A percentile compares a stretch with the other conserved stretches of the same genome.
phyloP scores from a whole-genome alignment of 2,329 filamentous ascomycete species.

The Alternaria incomplexa region DNA sequence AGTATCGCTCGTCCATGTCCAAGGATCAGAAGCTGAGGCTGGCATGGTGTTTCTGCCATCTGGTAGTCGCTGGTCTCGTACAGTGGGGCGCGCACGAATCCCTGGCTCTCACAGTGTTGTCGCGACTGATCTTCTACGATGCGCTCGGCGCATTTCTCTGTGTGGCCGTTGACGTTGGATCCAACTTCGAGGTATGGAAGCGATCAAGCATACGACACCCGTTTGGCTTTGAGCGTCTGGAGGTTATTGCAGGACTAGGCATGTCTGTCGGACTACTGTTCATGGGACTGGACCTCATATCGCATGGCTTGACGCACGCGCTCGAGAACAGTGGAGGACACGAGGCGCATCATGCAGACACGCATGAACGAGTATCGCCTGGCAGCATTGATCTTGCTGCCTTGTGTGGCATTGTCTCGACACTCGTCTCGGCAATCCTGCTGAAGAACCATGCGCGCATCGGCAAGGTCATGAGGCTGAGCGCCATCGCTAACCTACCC shows the following conservation, averaged over 20 bases:
- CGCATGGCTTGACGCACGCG: slow-evolving; percentile 91
- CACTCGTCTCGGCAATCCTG: slow-evolving; percentile 83
- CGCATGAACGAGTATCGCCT: slow-evolving; percentile 70
- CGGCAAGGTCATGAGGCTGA: slow-evolving; percentile 86
- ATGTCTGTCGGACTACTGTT: slow-evolving; percentile 97
- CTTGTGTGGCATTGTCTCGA: slow-evolving; percentile 80
- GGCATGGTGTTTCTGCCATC: slow-evolving; percentile 89
- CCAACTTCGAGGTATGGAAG: slow-evolving; percentile 98
- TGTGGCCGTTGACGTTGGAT: slow-evolving; percentile 88
- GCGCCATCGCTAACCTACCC: slow-evolving; percentile 80
- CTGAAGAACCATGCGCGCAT: slow-evolving; percentile 92
- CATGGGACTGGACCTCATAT: slow-evolving; percentile 94
- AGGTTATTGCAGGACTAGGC: slow-evolving; percentile 93
- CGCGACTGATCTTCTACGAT: slow-evolving; percentile 93
- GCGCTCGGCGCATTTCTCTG: slow-evolving; percentile 90
- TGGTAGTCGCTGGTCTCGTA: slow-evolving; percentile 80
- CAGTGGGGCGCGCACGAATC: slow-evolving; percentile 86
- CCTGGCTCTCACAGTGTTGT: slow-evolving; percentile 88
- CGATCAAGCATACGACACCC: slow-evolving; percentile 90
- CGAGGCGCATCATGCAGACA: slow-evolving; percentile 72
- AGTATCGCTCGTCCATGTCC: slow-evolving; percentile 90
- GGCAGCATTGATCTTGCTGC: slow-evolving; percentile 84
- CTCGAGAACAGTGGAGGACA: slow-evolving; percentile 77
- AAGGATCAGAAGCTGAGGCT: slow-evolving; percentile 82
- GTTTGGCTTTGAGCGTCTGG: slow-evolving; percentile 87